Conservation (phyloP, 257 asterid genomes). For the Nicotiana tabacum region DNA sequence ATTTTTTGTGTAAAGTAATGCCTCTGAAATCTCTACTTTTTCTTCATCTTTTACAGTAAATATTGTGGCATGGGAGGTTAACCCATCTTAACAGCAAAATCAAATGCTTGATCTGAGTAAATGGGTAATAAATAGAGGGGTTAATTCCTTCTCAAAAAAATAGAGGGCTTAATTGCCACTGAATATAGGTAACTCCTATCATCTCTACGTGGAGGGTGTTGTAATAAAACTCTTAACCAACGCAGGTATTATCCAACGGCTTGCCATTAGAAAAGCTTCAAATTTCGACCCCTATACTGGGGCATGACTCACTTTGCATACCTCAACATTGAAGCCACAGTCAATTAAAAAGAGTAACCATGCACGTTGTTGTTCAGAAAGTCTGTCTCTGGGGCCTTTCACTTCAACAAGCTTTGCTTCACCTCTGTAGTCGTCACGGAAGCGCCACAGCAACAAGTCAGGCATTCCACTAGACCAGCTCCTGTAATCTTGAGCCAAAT, state of each 20-base stretch:
- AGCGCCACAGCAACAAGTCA: constrained; percentile 86
- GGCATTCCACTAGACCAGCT: constrained; percentile 99
- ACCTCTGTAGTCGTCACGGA: constrained; percentile 60
- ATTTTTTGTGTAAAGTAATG: neutral
- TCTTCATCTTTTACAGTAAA: neutral
- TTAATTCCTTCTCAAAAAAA: too few species aligned
- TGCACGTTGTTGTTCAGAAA: constrained; percentile 95
- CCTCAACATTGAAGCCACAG: constrained; percentile 75
- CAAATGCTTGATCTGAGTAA: neutral
- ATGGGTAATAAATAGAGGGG: neutral
- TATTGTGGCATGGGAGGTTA: neutral
- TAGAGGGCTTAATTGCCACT: neutral
- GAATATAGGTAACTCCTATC: neutral
- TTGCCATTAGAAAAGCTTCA: neutral
- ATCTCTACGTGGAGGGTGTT: neutral
- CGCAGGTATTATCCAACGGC: neutral
- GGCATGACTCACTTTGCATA: constrained; percentile 67
- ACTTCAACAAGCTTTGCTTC: constrained; percentile 98
- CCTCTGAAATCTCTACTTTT: neutral
- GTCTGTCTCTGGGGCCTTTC: constrained; percentile 87
- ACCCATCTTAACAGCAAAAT: neutral
- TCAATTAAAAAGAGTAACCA: constrained; percentile 83
- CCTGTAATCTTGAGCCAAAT: constrained; percentile 83
- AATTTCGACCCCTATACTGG: neutral
- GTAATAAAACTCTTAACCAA: neutral